A percentile compares a stretch with the other conserved stretches of the same genome.
Conservation (phyloP, 345 rosid species). For the Sonneratia caseolaris region DNA sequence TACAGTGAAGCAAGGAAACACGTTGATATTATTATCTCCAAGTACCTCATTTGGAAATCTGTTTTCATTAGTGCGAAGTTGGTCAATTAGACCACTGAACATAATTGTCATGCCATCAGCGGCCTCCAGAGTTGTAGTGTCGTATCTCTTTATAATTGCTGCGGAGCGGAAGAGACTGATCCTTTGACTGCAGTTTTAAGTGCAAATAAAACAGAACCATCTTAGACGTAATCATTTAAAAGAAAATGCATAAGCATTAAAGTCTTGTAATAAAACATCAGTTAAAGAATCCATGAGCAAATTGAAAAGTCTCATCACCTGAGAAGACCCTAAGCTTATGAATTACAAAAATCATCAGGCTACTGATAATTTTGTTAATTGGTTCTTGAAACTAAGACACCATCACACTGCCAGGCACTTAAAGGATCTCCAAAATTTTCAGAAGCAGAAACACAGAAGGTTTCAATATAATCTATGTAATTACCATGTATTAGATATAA, state of each 20-base stretch:
- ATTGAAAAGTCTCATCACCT: not conserved
- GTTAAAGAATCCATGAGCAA: not conserved
- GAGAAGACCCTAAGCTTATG: not conserved
- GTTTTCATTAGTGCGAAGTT: not conserved
- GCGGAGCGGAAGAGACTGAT: slow-evolving; percentile 33
- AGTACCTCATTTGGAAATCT: slow-evolving; percentile 17
- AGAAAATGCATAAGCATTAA: not conserved
- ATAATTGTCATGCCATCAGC: slow-evolving; percentile 37
- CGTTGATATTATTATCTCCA: not conserved
- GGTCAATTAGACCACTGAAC: slow-evolving; percentile 19
- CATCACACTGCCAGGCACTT: not conserved
- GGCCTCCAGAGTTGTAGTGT: slow-evolving; percentile 29
- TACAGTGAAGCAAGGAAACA: not conserved
- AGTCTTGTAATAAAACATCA: not conserved
- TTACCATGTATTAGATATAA: too few relatives aligned
- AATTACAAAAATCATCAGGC: not conserved
- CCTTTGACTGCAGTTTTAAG: slow-evolving; percentile 20
- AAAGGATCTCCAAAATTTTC: not conserved
- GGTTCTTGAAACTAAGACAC: not conserved
- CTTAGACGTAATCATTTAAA: not conserved
- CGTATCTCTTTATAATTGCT: slow-evolving; percentile 15
- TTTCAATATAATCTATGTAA: not conserved
- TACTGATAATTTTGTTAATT: not conserved
- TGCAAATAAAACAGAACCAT: not conserved
- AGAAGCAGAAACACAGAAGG: not conserved